Percentiles rank a stretch among this genome's conserved stretches.
Conservation (phyloP, 495 filamentous ascomycete genomes). For the Tuber brumale region DNA sequence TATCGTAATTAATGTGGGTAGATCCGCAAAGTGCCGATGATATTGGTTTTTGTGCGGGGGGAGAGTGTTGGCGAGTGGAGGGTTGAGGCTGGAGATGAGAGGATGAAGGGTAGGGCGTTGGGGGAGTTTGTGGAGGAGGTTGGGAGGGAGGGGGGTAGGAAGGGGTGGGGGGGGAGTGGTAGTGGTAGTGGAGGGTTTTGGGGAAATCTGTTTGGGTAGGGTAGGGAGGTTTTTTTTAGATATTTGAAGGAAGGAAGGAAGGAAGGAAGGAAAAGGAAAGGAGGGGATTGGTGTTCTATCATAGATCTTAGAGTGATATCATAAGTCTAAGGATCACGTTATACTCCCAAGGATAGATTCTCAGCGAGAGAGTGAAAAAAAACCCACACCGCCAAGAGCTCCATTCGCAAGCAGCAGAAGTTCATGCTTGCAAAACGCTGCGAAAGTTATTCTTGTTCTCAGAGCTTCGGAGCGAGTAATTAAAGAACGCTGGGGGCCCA, state of each 20-base stretch:
- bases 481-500: background rate
- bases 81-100: slow-evolving; percentile 49
- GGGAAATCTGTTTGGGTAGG: slow-evolving; percentile 48
- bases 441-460: background rate
- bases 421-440: background rate
- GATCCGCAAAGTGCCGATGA: slow-evolving; percentile 60
- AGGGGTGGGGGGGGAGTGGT: slow-evolving; percentile 25
- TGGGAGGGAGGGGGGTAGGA: slow-evolving; percentile 45
- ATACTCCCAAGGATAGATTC: background rate
- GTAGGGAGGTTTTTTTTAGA: slow-evolving; percentile 13
- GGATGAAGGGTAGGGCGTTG: slow-evolving; percentile 53
- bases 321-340: background rate
- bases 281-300: background rate
- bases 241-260: background rate
- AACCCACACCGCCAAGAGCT: background rate
- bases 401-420: background rate
- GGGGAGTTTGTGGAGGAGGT: slow-evolving; percentile 57
- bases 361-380: background rate
- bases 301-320: background rate
- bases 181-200: slow-evolving; percentile 42
- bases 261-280: background rate
- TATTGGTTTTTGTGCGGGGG: slow-evolving; percentile 59
- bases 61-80: slow-evolving; percentile 54
- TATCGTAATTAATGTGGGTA: slow-evolving; percentile 12
- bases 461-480: background rate